Evolutionary conservation across 176 grass and related monocot species (phyloP), one percentile per base, ranked within the genome.

Genomic region (Microstegium vimineum): DNA sequence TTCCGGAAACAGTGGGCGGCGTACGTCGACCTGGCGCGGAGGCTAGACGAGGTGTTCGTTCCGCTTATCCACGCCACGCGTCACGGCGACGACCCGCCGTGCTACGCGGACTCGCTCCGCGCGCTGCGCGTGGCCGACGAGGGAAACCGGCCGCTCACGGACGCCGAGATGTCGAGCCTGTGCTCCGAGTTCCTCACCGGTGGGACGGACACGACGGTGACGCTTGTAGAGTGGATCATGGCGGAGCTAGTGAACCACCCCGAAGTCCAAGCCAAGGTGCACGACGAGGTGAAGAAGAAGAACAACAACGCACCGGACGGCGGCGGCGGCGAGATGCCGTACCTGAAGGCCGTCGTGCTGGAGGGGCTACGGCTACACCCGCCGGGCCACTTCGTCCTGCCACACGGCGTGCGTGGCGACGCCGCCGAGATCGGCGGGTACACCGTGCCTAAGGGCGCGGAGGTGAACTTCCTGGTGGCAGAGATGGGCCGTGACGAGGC

Each of bases 321-420:
- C 25, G 65, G 83, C 20, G 76, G 38, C 25, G 34, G n/a, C n/a
- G n/a, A n/a, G n/a, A 83, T 84, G 87, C 80, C 86, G 26, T 87
- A 94, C 57, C 66, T 93, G 2, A 90, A 85, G 59, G 91, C 87
- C 11, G 87, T 93, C 8, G 81, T 93, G 37, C 37, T 90, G 4
- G 91, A 93, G 76, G 87, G 81, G 10, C 47, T 93, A 11, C 81
- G 91, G 57, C 71, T 86, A 5, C 87, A 90, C 38, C 91, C 87
- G 34, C 84, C 87, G 49, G 81, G 9, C 0, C 91, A 90, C 71
- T 84, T 93, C 42, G 1, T 93, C 27, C 62, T 93, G 14, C 87
- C 91, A 15, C 91, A 90, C 47, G 46, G 72, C 62, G 66, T 85
- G n/a, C 67, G 13, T 5, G 26, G 32, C 26, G 81, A 93, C 40